Evolutionary conservation across 495 filamentous ascomycete species (phyloP), one percentile per base, ranked within the genome.

Genomic region (Peziza echinospora): DNA sequence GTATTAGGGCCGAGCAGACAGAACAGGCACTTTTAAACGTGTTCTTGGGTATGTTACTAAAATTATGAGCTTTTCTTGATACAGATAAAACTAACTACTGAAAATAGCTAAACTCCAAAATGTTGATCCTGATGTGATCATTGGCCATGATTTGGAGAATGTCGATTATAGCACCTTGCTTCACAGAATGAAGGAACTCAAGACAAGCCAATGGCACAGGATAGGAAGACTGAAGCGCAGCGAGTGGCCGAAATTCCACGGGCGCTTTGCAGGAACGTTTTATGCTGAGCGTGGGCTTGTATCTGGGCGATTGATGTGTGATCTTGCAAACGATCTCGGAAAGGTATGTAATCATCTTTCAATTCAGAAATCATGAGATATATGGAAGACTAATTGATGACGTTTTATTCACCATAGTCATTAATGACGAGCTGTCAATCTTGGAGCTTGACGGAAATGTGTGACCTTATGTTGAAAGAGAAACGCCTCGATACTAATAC

Each of bases 391-490:
- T n/a, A n/a, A n/a, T n/a, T n/a, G n/a, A n/a, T n/a, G n/a, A n/a
- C n/a, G n/a, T n/a, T 28, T 39, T 24, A 13, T 25, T 46, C 23
- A 46, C 44, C 17, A 2, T 13, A 73, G 71, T 94, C 86, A 21
- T 73, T 87, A 43, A 96, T 93, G 85, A 80, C 73, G 50, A 91
- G 91, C 66, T 97, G 89, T 59, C 85, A 93, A 60, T 89, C 84
- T 4, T 97, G 91, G 91, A 93, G 77, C 63, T 68, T 97, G 61
- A 89, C 84, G 0, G 89, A 97, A 62, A 97, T 97, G 82, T 92
- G 84, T 62, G 80, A 76, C 41, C 70, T 94, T 21, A 86, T 93
- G 50, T 76, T 97, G 6, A 75, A 73, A 41, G 73, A 72, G 55
- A 65, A 63, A 21, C 76, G 89, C 17, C 71, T 77, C 25, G 91